Conservation (phyloP, 495 filamentous ascomycete genomes). For the Gamarada debralockiae region DNA sequence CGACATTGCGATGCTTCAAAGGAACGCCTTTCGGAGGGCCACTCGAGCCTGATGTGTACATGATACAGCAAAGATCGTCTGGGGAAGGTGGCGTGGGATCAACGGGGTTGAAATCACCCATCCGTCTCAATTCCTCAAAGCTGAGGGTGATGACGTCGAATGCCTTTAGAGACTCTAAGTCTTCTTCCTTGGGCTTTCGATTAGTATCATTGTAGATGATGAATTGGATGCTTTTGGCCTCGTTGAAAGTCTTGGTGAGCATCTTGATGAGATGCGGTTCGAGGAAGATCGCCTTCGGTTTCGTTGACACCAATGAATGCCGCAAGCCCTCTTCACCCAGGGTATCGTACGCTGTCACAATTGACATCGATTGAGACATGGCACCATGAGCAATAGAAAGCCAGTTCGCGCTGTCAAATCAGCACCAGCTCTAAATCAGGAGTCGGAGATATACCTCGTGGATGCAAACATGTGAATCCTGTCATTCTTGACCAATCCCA, state of each 20-base stretch:
- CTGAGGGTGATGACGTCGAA: conserved; percentile 69
- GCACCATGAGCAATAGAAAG: conserved; percentile 67
- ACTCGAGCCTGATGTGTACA: conserved; percentile 99
- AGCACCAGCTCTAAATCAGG: background rate
- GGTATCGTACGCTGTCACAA: conserved; percentile 97
- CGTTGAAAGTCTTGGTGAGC: conserved; percentile 71
- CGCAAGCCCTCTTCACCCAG: conserved; percentile 88
- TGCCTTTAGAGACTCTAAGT: conserved; percentile 73
- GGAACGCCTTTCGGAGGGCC: conserved; percentile 94
- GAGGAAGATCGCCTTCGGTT: conserved; percentile 83
- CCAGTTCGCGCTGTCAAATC: conserved; percentile 62
- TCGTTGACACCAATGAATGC: conserved; percentile 85
- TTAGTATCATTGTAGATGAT: conserved; percentile 81
- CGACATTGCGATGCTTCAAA: conserved; percentile 79
- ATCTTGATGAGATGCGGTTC: conserved; percentile 79
- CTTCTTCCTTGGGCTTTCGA: conserved; percentile 62
- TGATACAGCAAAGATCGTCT: conserved; percentile 92
- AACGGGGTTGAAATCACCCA: conserved; percentile 75
- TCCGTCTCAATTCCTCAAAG: conserved; percentile 76
- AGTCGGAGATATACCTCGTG: conserved; percentile 39
- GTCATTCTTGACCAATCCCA: conserved; percentile 47
- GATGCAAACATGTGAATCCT: conserved; percentile 58
- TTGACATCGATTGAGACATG: conserved; percentile 86
- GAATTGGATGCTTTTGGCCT: conserved; percentile 70
- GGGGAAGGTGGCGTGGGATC: conserved; percentile 74